Evolutionary conservation across 164 flowering plant genomes (phyloP).

Genomic region (Aristolochia californica): DNA sequence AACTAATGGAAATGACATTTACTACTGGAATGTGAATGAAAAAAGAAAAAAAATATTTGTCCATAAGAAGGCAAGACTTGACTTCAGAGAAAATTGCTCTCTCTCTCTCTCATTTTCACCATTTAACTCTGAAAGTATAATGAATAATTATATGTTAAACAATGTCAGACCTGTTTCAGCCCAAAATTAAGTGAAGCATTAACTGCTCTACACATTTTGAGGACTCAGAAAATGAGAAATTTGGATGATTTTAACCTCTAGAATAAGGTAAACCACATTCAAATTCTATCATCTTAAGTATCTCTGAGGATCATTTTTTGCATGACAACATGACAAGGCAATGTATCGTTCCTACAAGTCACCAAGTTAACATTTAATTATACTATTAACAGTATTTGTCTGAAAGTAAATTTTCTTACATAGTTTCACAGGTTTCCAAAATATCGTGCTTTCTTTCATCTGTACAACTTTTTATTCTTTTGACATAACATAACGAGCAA

Average conservation of each 20-base stretch:
- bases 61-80: conserved; percentile 3
- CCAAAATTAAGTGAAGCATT: background rate
- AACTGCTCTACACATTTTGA: background rate
- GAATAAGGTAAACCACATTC: background rate
- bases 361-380: too few species aligned
- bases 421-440: too few species aligned
- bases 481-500: too few species aligned
- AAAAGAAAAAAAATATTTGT: background rate
- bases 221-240: background rate
- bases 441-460: too few species aligned
- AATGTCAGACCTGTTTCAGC: background rate
- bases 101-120: conserved; percentile 49
- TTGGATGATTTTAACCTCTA: background rate
- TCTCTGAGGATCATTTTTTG: too few species aligned
- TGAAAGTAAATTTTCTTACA: too few species aligned
- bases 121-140: conserved; percentile 25
- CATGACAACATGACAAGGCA: background rate
- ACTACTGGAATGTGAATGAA: background rate
- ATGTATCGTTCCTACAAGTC: too few species aligned
- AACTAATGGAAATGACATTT: background rate
- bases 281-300: too few species aligned
- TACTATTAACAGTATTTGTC: too few species aligned
- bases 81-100: conserved; percentile 38
- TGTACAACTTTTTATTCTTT: too few species aligned
- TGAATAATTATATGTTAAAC: background rate